Evolutionary conservation across 805 yeast species (phyloP), one percentile per base, ranked within the genome.

Genomic region (Wickerhamiella sergipiensis): DNA sequence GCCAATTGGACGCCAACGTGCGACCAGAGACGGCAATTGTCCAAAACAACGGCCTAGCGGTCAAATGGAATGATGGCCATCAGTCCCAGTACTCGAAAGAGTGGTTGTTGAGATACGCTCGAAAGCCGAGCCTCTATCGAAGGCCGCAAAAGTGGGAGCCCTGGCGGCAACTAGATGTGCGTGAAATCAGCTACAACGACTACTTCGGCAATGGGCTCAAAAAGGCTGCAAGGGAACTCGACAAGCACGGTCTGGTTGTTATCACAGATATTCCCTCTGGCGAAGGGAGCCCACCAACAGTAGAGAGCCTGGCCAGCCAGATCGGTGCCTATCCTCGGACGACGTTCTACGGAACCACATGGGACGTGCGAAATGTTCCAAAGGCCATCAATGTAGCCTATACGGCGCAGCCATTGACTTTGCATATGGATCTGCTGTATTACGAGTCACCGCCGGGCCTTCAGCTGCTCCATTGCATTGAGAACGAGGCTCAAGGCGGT

Each of bases 371-470:
- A 48, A 68, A 75, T 9, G 61, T 61, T 2, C 71, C 74, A 3
- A 69, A 71, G 50, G 83, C 88, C 12, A 76, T 73, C 50, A 82
- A 84, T 57, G 80, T 84, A 48, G 89, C 89, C 4, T 77, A 81
- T 59, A 80, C 92, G 4, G 71, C 74, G 47, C 72, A 71, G 8
- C 76, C 76, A 57, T 70, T 85, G 42, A 88, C 88, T 2, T 69
- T 84, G 47, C 94, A 84, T 59, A 84, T 82, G 83, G 92, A 85
- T 60, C 70, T 84, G 23, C 71, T 80, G 45, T 84, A 83, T 66
- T 79, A 83, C 60, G 89, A 84, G 62, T 78, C 87, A 10, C 89
- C 89, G 2, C 94, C 94, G 1, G 90, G 90, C 0, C 66, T 84
- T 44, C 89, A 84, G 63, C 62, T 82, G 40, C 69, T 84, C 44